These are phyloP conservation scores for Curvularia lunata DNA, from an alignment of 2,329 filamentous ascomycete species.

Conservation along the genomic window DNA sequence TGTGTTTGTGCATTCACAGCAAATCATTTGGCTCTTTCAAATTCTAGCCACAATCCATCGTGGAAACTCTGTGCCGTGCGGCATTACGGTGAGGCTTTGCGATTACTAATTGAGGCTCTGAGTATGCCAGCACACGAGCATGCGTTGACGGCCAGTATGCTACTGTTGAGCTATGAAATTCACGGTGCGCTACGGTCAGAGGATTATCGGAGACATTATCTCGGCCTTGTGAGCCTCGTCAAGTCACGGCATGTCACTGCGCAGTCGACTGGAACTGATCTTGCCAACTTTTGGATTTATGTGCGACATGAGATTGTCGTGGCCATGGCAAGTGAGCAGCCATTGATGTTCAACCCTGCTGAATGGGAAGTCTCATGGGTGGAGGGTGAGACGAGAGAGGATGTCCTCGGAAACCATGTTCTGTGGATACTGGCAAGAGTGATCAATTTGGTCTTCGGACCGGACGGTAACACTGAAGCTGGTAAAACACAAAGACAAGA, in stretches of 20 bases:
- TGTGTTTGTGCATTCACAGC: conserved; percentile 46
- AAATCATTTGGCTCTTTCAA: conserved; percentile 41
- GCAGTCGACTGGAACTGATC: conserved; percentile 36
- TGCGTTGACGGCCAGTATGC: conserved; percentile 42
- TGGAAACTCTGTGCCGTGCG: conserved; percentile 40
- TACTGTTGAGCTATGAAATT: conserved; percentile 46
- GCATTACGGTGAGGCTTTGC: conserved; percentile 42
- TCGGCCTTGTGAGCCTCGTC: conserved; percentile 40
- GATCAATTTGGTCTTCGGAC: conserved; percentile 37
- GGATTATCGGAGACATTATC: conserved; percentile 40
- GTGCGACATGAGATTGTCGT: conserved; percentile 43
- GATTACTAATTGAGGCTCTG: conserved; percentile 38
- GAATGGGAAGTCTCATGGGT: conserved; percentile 43
- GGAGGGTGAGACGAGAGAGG: conserved; percentile 39
- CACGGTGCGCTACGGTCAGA: conserved; percentile 36
- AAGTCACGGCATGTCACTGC: conserved; percentile 39
- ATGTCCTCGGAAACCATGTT: conserved; percentile 41
- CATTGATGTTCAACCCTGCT: conserved; percentile 35
- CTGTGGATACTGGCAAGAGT: conserved; percentile 45
- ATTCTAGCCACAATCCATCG: conserved; percentile 29
- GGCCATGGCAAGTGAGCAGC: conserved; percentile 38
- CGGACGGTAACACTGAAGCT: conserved; percentile 21
- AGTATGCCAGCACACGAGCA: conserved; percentile 36
- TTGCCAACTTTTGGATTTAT: conserved; percentile 48
- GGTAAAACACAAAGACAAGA: conserved; percentile 27